Base-by-base conservation (phyloP, 805 yeast genomes). In the Starmerella ratchasimensis region DNA sequence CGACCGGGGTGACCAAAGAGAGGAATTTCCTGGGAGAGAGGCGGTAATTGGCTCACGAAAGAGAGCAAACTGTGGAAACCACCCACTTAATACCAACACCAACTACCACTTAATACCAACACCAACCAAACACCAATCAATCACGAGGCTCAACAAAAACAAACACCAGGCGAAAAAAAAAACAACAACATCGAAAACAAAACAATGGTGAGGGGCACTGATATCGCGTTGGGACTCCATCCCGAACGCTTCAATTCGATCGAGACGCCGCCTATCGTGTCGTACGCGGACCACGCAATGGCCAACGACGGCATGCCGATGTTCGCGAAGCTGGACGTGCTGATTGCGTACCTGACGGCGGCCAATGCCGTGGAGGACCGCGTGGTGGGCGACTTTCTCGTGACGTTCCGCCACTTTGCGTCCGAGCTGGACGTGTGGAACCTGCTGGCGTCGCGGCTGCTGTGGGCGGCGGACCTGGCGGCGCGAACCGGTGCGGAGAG, bases 321-420 rank as follows among this genome's bases (percentile, higher is more conserved):
- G 21, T 46, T 46, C 34, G 42, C 47, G 15, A 32, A 42, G 31
- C 39, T 50, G 13, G 46, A 33, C 15, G 44, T 44, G 26, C 51
- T 63, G n/a, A 47, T 63, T 4, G 53, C 56, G 13, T 54, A 59
- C 28, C 39, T 63, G 33, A 77, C 94, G 2, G 72, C 81, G 9
- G 86, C 90, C 4, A 71, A 73, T 40, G 59, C 72, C 5, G 69
- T 88, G 14, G 86, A 83, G 56, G 88, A 88, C 56, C 71, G 74
- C 44, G 66, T 79, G 28, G 61, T 86, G 38, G 71, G 86, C 33
- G 96, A 90, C 60, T 84, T 90, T 56, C 81, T 88, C 55, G 66
- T 88, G 35, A 76, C 94, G 1, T 86, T 72, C 58, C 65, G 97
- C 35, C 67, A 74, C 37, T 84, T 80, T 53, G 61, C 78, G 27